A percentile compares a stretch with the other conserved stretches of the same genome.
Evolutionary conservation across 768 basidiomycete species (phyloP).

Genomic region (Paxillus ammoniavirescens): DNA sequence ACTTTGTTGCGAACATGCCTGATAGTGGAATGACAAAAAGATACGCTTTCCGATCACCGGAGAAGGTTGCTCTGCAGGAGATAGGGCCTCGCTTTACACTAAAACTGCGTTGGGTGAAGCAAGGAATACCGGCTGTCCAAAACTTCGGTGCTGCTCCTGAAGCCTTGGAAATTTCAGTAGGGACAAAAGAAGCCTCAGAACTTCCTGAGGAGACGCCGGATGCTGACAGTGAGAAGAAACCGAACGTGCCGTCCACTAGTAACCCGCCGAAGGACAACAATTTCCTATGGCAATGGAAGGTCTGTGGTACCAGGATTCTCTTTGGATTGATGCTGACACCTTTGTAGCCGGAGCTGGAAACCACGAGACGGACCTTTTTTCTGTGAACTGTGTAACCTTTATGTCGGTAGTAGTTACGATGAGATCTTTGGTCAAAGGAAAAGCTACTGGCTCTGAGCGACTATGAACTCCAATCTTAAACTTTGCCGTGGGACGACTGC

Average conservation of each 20-base stretch:
- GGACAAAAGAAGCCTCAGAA: conserved; percentile 29
- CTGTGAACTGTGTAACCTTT: conserved; percentile 43
- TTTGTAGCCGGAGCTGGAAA: conserved; percentile 86
- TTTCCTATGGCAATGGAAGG: conserved; percentile 91
- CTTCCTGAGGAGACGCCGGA: conserved; percentile 13
- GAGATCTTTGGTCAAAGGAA: neutral
- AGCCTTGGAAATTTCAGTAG: conserved; percentile 53
- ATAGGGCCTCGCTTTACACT: conserved; percentile 97
- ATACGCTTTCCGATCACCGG: conserved; percentile 88
- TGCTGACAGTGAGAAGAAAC: conserved; percentile 19
- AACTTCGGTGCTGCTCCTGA: conserved; percentile 62
- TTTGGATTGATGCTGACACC: conserved; percentile 1
- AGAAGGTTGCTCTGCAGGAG: conserved; percentile 92
- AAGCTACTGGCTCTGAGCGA: neutral
- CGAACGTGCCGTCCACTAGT: conserved; percentile 8
- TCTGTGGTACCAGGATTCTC: conserved; percentile 32
- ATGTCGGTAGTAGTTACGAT: neutral
- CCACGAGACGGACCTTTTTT: conserved; percentile 88
- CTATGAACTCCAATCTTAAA: neutral
- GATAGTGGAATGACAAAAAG: conserved; percentile 36
- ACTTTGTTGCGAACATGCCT: neutral
- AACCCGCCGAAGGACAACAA: conserved; percentile 71
- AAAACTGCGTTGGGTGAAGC: conserved; percentile 86
- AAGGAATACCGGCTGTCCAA: conserved; percentile 81
- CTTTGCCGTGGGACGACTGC: conserved; percentile 5